A percentile compares a stretch with the other conserved stretches of the same genome.
Evolutionary conservation across 2,329 filamentous ascomycete species (phyloP).

Genomic region (Parastagonospora nodorum): DNA sequence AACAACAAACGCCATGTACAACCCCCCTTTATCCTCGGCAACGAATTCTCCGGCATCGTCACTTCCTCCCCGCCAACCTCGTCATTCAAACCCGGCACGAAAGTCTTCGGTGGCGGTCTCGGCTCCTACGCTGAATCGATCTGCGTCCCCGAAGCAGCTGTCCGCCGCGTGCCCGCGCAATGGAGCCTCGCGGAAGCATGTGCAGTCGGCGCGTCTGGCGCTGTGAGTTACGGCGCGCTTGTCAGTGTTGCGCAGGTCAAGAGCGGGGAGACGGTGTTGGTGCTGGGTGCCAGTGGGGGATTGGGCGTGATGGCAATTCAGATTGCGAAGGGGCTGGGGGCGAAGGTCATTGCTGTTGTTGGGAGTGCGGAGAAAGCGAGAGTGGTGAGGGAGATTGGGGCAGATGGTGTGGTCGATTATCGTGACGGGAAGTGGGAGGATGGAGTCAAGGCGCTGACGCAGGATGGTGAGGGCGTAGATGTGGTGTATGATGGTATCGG

Average conservation of each 20-base stretch:
- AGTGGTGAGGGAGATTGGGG: slow-evolving; percentile 49
- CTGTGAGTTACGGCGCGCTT: slow-evolving; percentile 60
- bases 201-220: slow-evolving; percentile 59
- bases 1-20: slow-evolving; percentile 62
- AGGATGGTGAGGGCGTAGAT: slow-evolving; percentile 57
- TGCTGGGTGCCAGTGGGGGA: slow-evolving; percentile 62
- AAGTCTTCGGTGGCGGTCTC: slow-evolving; percentile 59
- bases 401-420: slow-evolving; percentile 52
- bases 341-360: slow-evolving; percentile 59
- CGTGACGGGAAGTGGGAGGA: slow-evolving; percentile 54
- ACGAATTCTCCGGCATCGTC: slow-evolving; percentile 65
- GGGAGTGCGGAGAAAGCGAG: slow-evolving; percentile 54
- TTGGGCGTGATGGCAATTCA: slow-evolving; percentile 62
- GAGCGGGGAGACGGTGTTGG: slow-evolving; percentile 57
- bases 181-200: slow-evolving; percentile 58
- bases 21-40: slow-evolving; percentile 64
- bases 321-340: slow-evolving; percentile 59
- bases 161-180: slow-evolving; percentile 53
- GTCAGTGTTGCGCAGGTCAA: slow-evolving; percentile 49
- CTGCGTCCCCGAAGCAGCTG: slow-evolving; percentile 43
- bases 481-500: slow-evolving; percentile 65
- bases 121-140: slow-evolving; percentile 62
- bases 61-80: slow-evolving; percentile 42
- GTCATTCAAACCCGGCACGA: slow-evolving; percentile 53
- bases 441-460: slow-evolving; percentile 55